phyloP scores from a whole-genome alignment of 805 yeast species.

The Teunomyces stri region DNA sequence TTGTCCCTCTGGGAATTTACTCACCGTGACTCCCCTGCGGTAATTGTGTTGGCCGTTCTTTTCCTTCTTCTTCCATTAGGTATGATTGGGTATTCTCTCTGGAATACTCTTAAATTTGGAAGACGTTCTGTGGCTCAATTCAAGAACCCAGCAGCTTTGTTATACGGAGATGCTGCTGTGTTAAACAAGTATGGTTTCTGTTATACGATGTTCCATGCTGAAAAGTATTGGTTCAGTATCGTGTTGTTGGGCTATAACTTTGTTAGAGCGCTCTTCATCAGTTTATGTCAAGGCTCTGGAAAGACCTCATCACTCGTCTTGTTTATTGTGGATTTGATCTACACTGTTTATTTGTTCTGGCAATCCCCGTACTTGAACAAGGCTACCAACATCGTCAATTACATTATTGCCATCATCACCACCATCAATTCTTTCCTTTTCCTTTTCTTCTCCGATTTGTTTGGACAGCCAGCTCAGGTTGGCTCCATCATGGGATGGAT shows the following conservation, averaged over 20 bases:
- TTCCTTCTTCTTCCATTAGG: conserved; percentile 61
- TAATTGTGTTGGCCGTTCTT: conserved; percentile 74
- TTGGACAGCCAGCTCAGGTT: conserved; percentile 76
- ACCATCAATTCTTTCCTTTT: conserved; percentile 81
- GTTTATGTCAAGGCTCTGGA: conserved; percentile 77
- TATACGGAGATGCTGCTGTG: conserved; percentile 74
- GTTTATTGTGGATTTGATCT: conserved; percentile 72
- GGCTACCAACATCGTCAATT: conserved; percentile 75
- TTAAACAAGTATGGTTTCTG: conserved; percentile 83
- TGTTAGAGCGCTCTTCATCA: conserved; percentile 69
- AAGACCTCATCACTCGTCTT: conserved; percentile 76
- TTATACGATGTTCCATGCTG: conserved; percentile 84
- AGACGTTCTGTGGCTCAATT: conserved; percentile 53
- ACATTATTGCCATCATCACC: conserved; percentile 67
- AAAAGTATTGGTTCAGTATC: conserved; percentile 78
- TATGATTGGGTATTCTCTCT: conserved; percentile 63
- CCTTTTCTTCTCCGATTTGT: conserved; percentile 80
- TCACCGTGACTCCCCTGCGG: conserved; percentile 80
- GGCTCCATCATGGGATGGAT: conserved; percentile 89
- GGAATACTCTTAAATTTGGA: conserved; percentile 64
- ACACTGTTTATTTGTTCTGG: conserved; percentile 60
- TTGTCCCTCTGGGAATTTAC: conserved; percentile 88
- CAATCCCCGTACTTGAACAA: conserved; percentile 77
- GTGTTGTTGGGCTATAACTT: conserved; percentile 60
- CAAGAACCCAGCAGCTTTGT: conserved; percentile 81